Evolutionary conservation across 306 rosid genomes (phyloP).

Genomic region (Malus fusca): DNA sequence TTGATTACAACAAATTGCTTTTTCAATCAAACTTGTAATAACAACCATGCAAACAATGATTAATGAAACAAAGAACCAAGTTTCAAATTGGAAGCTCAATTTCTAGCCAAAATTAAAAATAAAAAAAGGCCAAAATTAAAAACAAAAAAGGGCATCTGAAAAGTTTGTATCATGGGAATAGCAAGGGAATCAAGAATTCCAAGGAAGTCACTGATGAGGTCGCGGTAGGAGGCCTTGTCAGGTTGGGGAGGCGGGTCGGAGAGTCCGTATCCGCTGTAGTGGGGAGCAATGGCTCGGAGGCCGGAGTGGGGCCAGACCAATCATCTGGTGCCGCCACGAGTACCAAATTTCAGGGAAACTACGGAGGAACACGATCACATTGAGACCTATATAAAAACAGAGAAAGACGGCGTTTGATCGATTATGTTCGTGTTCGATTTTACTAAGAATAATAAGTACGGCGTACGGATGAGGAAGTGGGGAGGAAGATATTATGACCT

Average conservation of each 20-base stretch:
- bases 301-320: conserved; percentile 49
- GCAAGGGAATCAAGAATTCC: conserved; percentile 40
- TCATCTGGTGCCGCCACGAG: conserved; percentile 90
- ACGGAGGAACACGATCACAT: conserved; percentile 62
- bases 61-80: too few species aligned
- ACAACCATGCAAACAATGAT: too few species aligned
- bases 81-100: too few species aligned
- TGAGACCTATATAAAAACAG: not conserved
- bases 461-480: too few species aligned
- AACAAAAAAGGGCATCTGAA: too few species aligned
- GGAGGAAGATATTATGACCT: conserved; percentile 18
- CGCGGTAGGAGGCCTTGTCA: conserved; percentile 23
- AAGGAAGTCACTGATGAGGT: conserved; percentile 43
- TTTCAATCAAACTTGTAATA: too few species aligned
- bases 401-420: not conserved
- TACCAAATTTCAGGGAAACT: conserved; percentile 94
- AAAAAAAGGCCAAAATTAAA: too few species aligned
- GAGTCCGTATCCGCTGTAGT: conserved; percentile 70
- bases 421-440: not conserved
- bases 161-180: too few species aligned
- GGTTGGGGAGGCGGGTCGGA: conserved; percentile 53
- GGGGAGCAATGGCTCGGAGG: conserved; percentile 62
- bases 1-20: too few species aligned
- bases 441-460: too few species aligned
- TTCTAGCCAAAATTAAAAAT: too few species aligned